Conservation (phyloP, 257 asterid genomes). For the Coffea eugenioides region DNA sequence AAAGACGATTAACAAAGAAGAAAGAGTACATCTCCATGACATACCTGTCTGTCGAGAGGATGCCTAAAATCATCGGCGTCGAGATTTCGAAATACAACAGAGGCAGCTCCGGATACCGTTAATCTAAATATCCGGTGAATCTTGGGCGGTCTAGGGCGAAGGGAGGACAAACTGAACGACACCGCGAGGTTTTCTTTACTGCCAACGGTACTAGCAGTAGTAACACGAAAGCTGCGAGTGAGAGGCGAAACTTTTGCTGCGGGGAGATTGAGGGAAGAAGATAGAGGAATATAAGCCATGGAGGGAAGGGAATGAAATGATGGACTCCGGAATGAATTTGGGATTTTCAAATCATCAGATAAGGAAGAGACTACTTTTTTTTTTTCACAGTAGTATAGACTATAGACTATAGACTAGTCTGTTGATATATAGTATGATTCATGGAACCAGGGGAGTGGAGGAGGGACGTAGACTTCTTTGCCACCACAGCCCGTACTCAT, state of each 20-base stretch:
- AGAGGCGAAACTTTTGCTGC: background rate
- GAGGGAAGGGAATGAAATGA: too few species aligned
- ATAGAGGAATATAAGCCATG: constrained; percentile 60
- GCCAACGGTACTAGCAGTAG: too few species aligned
- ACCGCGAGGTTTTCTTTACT: constrained; percentile 4
- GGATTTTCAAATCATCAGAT: too few species aligned
- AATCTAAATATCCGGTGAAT: background rate
- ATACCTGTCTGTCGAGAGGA: constrained; percentile 87
- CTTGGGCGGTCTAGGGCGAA: constrained; percentile 24
- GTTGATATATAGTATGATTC: too few species aligned
- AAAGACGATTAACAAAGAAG: too few species aligned
- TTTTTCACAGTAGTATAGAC: too few species aligned
- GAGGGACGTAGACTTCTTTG: constrained; percentile 24
- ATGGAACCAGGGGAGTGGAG: too few species aligned
- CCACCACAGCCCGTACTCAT: constrained; percentile 50
- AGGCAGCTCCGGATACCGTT: constrained; percentile 50
- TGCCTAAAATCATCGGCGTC: constrained; percentile 95
- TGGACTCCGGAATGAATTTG: too few species aligned
- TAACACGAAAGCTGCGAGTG: background rate
- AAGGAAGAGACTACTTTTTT: too few species aligned
- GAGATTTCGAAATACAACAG: constrained; percentile 55
- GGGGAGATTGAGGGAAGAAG: constrained; percentile 25
- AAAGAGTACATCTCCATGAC: background rate
- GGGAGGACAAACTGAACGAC: constrained; percentile 21
- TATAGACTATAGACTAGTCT: too few species aligned